Conservation (phyloP, 2,329 filamentous ascomycete species). For the Scedosporium aurantiacum region DNA sequence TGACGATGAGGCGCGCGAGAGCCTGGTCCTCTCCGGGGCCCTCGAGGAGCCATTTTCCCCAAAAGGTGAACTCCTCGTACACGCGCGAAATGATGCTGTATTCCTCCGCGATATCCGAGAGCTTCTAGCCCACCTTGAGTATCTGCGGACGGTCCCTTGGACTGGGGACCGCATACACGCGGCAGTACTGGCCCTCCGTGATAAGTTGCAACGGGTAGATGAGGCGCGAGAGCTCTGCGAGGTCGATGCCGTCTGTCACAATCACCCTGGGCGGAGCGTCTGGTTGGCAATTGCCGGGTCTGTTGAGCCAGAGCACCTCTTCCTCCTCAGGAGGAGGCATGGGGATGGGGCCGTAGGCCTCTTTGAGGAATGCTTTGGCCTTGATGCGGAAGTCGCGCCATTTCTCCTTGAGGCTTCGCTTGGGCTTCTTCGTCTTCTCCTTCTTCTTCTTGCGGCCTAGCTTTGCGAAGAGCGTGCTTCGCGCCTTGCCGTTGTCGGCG, state of each 20-base stretch:
- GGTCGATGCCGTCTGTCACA: not conserved
- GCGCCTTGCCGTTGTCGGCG: too few species aligned
- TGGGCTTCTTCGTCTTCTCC: not conserved
- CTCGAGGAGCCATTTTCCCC: not conserved
- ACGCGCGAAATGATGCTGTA: not conserved
- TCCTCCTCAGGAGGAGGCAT: not conserved
- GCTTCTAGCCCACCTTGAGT: slow-evolving; percentile 4
- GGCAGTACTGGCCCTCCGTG: not conserved
- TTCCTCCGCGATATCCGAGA: not conserved
- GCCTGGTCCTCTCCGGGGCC: not conserved
- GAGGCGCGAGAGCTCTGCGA: not conserved
- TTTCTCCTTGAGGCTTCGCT: not conserved
- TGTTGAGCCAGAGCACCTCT: not conserved
- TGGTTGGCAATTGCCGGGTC: not conserved
- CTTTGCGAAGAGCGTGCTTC: not conserved
- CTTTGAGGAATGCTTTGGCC: not conserved
- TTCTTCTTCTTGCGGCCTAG: not conserved
- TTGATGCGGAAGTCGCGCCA: not conserved
- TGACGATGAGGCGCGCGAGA: not conserved
- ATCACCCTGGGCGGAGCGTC: not conserved
- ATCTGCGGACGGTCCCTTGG: not conserved
- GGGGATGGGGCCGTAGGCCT: not conserved
- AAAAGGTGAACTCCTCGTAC: not conserved
- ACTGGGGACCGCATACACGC: not conserved
- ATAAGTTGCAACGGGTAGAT: not conserved